phyloP scores from a whole-genome alignment of 2,329 filamentous ascomycete species.

The Ploettnerulaceae sp. region DNA sequence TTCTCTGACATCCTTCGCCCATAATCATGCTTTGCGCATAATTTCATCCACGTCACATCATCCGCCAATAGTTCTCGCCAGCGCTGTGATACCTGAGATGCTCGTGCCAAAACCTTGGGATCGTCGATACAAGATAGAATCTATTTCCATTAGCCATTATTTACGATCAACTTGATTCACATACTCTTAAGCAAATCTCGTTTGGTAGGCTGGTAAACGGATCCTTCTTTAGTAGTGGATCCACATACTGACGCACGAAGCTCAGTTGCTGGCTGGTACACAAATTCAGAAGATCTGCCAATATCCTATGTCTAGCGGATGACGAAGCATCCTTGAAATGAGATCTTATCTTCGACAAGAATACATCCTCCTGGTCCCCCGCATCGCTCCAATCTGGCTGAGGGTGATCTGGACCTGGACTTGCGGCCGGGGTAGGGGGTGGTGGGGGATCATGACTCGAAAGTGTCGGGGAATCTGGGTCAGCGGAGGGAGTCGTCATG shows the following conservation, averaged over 20 bases:
- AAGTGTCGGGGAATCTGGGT: conserved; percentile 47
- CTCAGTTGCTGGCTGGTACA: conserved; percentile 94
- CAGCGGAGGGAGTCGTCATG: conserved; percentile 59
- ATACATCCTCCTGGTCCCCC: conserved; percentile 76
- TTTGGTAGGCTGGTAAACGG: conserved; percentile 89
- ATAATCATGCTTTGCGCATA: conserved; percentile 95
- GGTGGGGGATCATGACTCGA: conserved; percentile 47
- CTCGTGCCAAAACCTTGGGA: conserved; percentile 84
- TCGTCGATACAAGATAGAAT: conserved; percentile 97
- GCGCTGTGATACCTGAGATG: conserved; percentile 90
- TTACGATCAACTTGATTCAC: conserved; percentile 31
- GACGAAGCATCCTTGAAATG: conserved; percentile 76
- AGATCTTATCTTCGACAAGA: conserved; percentile 71
- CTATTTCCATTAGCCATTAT: conserved; percentile 41
- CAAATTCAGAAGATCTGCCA: conserved; percentile 85
- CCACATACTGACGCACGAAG: conserved; percentile 94
- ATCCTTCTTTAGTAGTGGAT: conserved; percentile 90
- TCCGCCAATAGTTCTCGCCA: conserved; percentile 93
- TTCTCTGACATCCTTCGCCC: conserved; percentile 48
- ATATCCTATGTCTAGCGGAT: conserved; percentile 70
- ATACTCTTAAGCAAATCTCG: conserved; percentile 83
- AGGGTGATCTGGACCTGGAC: conserved; percentile 55
- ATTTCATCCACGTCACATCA: conserved; percentile 96
- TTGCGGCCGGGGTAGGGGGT: conserved; percentile 61
- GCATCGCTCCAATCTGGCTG: conserved; percentile 71